Percentiles rank a stretch among this genome's conserved stretches.
Conservation (phyloP, 768 basidiomycete species). For the Naganishia vaughanmartiniae region DNA sequence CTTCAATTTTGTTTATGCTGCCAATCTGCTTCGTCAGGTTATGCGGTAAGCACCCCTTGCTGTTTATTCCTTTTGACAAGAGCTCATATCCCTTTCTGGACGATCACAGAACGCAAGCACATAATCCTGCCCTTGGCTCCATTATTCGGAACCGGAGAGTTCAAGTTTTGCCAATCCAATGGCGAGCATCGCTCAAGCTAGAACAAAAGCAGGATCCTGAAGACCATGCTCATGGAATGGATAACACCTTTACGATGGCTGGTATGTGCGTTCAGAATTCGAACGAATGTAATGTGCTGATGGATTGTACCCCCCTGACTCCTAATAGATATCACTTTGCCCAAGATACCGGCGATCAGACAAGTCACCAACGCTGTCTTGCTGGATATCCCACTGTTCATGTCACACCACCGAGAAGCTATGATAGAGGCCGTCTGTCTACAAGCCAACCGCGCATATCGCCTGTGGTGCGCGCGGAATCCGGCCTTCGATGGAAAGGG, state of each 20-base stretch:
- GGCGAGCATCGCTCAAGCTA: slow-evolving; percentile 53
- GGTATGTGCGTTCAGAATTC: slow-evolving; percentile 26
- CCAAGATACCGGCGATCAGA: slow-evolving; percentile 55
- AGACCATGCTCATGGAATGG: slow-evolving; percentile 52
- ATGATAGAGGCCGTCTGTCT: slow-evolving; percentile 56
- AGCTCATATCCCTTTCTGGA: not conserved
- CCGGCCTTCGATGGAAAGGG: slow-evolving; percentile 53
- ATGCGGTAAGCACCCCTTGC: slow-evolving; percentile 42
- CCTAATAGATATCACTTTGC: slow-evolving; percentile 53
- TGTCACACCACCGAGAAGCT: slow-evolving; percentile 54
- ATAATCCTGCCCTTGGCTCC: slow-evolving; percentile 53
- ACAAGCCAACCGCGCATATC: slow-evolving; percentile 55
- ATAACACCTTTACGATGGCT: slow-evolving; percentile 55
- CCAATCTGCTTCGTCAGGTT: slow-evolving; percentile 54
- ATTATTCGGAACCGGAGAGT: slow-evolving; percentile 55
- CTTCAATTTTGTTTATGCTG: slow-evolving; percentile 56
- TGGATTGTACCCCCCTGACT: not conserved
- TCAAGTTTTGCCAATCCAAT: slow-evolving; percentile 56
- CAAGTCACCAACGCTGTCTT: slow-evolving; percentile 55
- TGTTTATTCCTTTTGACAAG: not conserved
- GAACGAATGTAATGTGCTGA: no score
- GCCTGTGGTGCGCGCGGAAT: slow-evolving; percentile 55
- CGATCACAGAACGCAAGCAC: slow-evolving; percentile 51
- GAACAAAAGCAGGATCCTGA: slow-evolving; percentile 51
- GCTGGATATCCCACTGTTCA: slow-evolving; percentile 56